Evolutionary conservation across 2,329 filamentous ascomycete species (phyloP), one percentile per base, ranked within the genome.

Genomic region (Proliferodiscus dingleyae): DNA sequence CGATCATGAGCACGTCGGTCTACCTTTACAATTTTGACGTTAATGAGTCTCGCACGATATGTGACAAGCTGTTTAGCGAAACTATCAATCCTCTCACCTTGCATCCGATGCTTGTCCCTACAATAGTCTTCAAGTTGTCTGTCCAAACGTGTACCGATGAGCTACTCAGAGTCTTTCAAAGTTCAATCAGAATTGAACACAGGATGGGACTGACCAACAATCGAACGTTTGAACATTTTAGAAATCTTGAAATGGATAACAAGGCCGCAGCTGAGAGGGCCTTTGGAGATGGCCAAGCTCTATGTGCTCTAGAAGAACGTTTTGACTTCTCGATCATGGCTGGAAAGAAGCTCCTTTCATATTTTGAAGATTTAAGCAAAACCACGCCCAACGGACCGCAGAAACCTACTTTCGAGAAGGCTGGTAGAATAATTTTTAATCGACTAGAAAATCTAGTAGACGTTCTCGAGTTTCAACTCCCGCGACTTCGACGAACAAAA

Each of bases 231-330:
- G 4, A 37, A 23, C 34, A 37, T 23, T 23, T 37, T 19, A 37
- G 23, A 22, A 13, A 37, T 19, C 19, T 41, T 13, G 33, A 38
- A 41, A n/a, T 37, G 18, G 18, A 22, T 29, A 7, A 24, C 26
- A 30, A 43, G 5, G 2, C 19, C 5, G 40, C 30, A 8, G 21
- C 28, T 3, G 5, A 13, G n/a, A 26, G 13, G 13, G 29, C 29
- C 10, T 42, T 33, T 24, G 22, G 40, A 23, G 40, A 43, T n/a
- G 30, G 19, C 3, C 22, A 43, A 36, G 24, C 40, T 6, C 21
- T 42, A 9, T 34, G 29, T 26, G 29, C 29, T 16, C 18, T 42
- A 18, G 29, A 42, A 34, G 40, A 42, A 16, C 29, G 16, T 18
- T 24, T 36, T 15, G 30, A 36, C n/a, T 43, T 34, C 18, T 24